phyloP scores from a whole-genome alignment of 2,329 filamentous ascomycete species.

The Cordyceps tenuipes region DNA sequence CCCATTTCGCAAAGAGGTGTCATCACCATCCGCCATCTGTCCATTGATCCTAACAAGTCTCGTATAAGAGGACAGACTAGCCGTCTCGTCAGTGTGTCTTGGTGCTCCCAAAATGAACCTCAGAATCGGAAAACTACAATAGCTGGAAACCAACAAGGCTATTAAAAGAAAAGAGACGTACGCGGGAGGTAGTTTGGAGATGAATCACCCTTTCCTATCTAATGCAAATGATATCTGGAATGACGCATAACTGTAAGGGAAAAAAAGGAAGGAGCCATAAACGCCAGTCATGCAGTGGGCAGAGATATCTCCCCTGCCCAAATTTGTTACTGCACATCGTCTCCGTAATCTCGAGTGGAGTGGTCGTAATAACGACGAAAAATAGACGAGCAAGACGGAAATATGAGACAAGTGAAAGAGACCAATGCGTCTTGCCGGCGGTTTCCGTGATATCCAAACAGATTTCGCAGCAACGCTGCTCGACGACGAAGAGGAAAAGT shows the following conservation, averaged over 20 bases:
- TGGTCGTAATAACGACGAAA: not conserved
- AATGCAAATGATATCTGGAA: slow-evolving; percentile 2
- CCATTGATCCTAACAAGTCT: not conserved
- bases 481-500: not conserved
- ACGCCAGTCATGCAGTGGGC: slow-evolving; percentile 8
- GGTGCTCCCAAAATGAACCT: too few relatives aligned
- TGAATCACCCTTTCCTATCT: not conserved
- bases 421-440: not conserved
- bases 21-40: not conserved
- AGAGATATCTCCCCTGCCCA: not conserved
- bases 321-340: not conserved
- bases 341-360: slow-evolving; percentile 1
- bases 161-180: not conserved
- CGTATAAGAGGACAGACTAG: too few relatives aligned
- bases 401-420: not conserved
- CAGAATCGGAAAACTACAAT: too few relatives aligned
- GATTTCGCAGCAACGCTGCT: not conserved
- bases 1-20: too few relatives aligned
- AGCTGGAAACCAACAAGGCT: not conserved
- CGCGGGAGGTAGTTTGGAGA: not conserved
- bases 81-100: too few relatives aligned
- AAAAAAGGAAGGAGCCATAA: not conserved
- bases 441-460: not conserved
- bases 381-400: not conserved
- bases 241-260: not conserved